Conservation (phyloP, 495 filamentous ascomycete species). For the Penicillium goetzii region DNA sequence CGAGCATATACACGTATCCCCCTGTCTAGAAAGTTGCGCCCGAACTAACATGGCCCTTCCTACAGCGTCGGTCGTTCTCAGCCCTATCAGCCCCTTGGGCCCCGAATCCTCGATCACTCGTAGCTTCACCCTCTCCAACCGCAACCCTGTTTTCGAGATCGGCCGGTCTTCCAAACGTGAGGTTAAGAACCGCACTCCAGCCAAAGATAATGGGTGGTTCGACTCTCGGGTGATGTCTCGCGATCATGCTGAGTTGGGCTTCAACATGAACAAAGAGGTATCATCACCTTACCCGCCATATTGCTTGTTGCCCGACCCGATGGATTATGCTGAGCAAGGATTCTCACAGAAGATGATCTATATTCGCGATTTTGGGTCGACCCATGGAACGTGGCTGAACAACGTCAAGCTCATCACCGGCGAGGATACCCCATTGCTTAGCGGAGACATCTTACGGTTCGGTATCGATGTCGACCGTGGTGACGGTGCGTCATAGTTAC, state of each 20-base stretch:
- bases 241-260: conserved; percentile 66
- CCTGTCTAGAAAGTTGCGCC: not conserved
- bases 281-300: conserved; percentile 1
- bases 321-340: conserved; percentile 21
- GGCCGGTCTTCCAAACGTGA: conserved; percentile 65
- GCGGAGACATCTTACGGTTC: conserved; percentile 57
- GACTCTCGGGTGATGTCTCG: conserved; percentile 83
- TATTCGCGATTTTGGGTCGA: conserved; percentile 56
- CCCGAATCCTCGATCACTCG: conserved; percentile 34
- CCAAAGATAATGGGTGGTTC: conserved; percentile 70
- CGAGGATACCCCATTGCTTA: conserved; percentile 39
- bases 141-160: conserved; percentile 41
- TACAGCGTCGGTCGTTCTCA: conserved; percentile 4
- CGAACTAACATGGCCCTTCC: not conserved
- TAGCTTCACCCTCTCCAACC: conserved; percentile 33
- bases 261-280: conserved; percentile 50
- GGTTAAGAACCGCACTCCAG: conserved; percentile 53
- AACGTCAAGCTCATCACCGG: conserved; percentile 42
- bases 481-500: conserved; percentile 37
- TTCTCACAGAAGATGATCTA: conserved; percentile 42
- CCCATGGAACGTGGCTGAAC: conserved; percentile 61
- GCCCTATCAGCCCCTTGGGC: conserved; percentile 31
- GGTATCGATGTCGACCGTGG: conserved; percentile 58
- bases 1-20: not conserved
- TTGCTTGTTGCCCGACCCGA: not conserved